phyloP scores from a whole-genome alignment of 2,329 filamentous ascomycete species.

The Stachybotrys elegans region DNA sequence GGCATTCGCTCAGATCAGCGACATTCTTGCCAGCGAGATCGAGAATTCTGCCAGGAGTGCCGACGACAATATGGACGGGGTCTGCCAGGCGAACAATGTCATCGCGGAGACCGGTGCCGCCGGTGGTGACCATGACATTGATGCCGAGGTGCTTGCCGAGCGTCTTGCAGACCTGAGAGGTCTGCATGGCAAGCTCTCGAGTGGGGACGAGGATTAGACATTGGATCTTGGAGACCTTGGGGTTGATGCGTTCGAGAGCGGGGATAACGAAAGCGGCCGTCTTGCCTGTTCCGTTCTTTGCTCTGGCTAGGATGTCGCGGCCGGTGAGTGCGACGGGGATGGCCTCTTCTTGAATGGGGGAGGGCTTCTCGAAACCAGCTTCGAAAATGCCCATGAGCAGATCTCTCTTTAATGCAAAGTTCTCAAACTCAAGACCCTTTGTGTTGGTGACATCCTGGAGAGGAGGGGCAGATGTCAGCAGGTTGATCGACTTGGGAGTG shows the following conservation, averaged over 20 bases:
- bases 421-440: slow-evolving; percentile 95
- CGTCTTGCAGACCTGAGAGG: slow-evolving; percentile 98
- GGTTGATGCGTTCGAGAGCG: slow-evolving; percentile 90
- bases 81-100: slow-evolving; percentile 95
- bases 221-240: slow-evolving; percentile 94
- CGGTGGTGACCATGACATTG: slow-evolving; percentile 99
- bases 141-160: slow-evolving; percentile 94
- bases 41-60: slow-evolving; percentile 92
- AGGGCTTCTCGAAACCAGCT: slow-evolving; percentile 97
- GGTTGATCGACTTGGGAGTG: not conserved
- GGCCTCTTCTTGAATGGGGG: slow-evolving; percentile 98
- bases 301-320: slow-evolving; percentile 89
- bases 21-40: slow-evolving; percentile 96
- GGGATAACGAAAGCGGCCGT: slow-evolving; percentile 98
- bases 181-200: slow-evolving; percentile 94
- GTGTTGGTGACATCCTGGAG: slow-evolving; percentile 91
- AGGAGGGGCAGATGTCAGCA: slow-evolving; percentile 3
- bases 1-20: slow-evolving; percentile 90
- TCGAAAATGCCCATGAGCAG: slow-evolving; percentile 99
- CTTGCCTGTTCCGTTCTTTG: slow-evolving; percentile 98
- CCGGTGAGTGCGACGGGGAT: slow-evolving; percentile 95
- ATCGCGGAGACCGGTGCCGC: slow-evolving; percentile 89
- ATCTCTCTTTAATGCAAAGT: slow-evolving; percentile 91
- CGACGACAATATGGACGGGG: slow-evolving; percentile 94
- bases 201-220: slow-evolving; percentile 95